Evolutionary conservation across 169 alveolate genomes (phyloP).

Genomic region (Eimeria maxima): DNA sequence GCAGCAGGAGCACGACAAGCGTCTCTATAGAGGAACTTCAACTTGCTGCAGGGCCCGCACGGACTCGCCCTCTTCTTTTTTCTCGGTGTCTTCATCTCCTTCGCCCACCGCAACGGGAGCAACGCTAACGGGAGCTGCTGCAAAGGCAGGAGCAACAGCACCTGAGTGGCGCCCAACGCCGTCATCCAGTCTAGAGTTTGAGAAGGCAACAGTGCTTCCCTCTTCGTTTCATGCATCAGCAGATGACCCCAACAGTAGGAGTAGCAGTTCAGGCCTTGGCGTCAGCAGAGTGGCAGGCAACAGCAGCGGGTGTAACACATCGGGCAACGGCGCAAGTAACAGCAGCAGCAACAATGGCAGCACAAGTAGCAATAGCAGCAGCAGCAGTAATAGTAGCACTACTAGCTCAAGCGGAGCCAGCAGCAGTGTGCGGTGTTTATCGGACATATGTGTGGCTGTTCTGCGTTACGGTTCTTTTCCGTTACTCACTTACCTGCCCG

Average conservation of each 20-base stretch:
- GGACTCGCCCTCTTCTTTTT: slow-evolving; percentile 64
- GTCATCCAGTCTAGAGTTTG: neutral
- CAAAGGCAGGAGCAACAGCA: slow-evolving; percentile 57
- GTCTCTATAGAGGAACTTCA: slow-evolving; percentile 7
- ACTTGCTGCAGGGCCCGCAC: slow-evolving; percentile 51
- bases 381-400: slow-evolving; percentile 51
- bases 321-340: neutral
- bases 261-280: slow-evolving; percentile 26
- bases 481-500: slow-evolving; percentile 83
- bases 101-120: slow-evolving; percentile 67
- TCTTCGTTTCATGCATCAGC: neutral
- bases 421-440: slow-evolving; percentile 67
- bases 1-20: neutral
- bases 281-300: slow-evolving; percentile 18
- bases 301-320: neutral
- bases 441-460: slow-evolving; percentile 79
- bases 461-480: slow-evolving; percentile 84
- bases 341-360: slow-evolving; percentile 26
- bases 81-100: slow-evolving; percentile 53
- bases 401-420: slow-evolving; percentile 28
- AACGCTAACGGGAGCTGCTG: slow-evolving; percentile 11
- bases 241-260: slow-evolving; percentile 47
- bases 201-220: neutral
- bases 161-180: neutral
- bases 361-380: too few relatives aligned